Conservation (phyloP, 345 rosid species). For the Citrus unshiu region DNA sequence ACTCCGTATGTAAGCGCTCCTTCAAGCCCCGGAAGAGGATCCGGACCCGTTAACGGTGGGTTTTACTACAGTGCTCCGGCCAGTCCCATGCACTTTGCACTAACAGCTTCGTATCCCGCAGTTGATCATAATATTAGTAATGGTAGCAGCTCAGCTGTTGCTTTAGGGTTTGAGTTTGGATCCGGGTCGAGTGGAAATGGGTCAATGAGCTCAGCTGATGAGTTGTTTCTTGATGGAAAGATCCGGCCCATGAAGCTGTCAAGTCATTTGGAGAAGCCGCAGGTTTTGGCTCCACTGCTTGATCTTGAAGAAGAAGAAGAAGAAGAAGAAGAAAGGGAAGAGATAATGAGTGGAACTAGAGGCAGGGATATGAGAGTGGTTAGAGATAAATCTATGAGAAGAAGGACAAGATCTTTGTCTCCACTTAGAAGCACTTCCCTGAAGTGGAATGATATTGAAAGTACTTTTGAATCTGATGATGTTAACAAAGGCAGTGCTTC, state of each 20-base stretch:
- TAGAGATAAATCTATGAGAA: conserved; percentile 60
- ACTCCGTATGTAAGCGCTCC: conserved; percentile 98
- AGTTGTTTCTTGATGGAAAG: conserved; percentile 82
- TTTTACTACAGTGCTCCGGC: conserved; percentile 93
- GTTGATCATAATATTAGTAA: conserved; percentile 17
- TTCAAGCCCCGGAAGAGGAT: conserved; percentile 77
- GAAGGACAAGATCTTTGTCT: conserved; percentile 90
- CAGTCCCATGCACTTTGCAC: conserved; percentile 87
- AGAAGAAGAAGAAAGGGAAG: conserved; percentile 40
- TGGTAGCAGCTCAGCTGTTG: conserved; percentile 1
- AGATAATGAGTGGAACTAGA: conserved; percentile 12
- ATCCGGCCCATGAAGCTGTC: conserved; percentile 96
- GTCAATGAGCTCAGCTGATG: conserved; percentile 93
- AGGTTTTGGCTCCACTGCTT: conserved; percentile 59
- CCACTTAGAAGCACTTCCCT: conserved; percentile 52
- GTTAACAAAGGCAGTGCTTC: not conserved
- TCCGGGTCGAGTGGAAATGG: conserved; percentile 47
- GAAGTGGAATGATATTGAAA: conserved; percentile 32
- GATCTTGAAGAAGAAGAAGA: conserved; percentile 45
- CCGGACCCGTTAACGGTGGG: conserved; percentile 36
- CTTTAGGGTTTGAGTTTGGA: conserved; percentile 72
- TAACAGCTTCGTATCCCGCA: conserved; percentile 24
- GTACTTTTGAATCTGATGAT: not conserved
- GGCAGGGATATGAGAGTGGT: conserved; percentile 66
- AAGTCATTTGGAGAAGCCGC: conserved; percentile 77